Conservation (phyloP, 164 flowering plant genomes). For the Echeveria elegans region DNA sequence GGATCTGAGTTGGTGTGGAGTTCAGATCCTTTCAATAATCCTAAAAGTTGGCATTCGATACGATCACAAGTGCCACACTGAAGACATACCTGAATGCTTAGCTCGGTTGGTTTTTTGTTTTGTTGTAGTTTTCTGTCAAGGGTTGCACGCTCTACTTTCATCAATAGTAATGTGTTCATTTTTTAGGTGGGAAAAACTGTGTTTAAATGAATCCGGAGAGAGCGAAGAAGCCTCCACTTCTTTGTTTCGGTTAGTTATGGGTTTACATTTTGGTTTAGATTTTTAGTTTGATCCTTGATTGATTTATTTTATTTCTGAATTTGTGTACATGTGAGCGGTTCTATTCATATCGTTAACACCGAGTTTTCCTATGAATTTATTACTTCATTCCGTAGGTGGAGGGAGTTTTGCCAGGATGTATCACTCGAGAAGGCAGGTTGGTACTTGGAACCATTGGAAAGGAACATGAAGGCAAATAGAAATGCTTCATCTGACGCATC, state of each 20-base stretch:
- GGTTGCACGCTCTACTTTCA: background rate
- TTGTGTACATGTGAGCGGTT: background rate
- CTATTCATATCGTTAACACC: background rate
- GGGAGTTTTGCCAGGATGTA: conserved; percentile 69
- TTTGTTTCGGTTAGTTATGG: conserved; percentile 1
- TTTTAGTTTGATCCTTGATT: background rate
- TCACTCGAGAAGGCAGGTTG: conserved; percentile 73
- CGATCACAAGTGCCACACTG: conserved; percentile 9
- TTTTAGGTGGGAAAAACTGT: background rate
- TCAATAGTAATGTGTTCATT: background rate
- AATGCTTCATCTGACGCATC: conserved; percentile 17
- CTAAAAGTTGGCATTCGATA: conserved; percentile 19
- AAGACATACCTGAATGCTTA: conserved; percentile 39
- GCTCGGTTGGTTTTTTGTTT: conserved; percentile 57
- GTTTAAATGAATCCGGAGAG: background rate
- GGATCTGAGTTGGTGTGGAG: conserved; percentile 71
- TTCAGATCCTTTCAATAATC: conserved; percentile 43
- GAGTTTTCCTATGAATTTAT: background rate
- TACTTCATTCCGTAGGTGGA: conserved; percentile 50
- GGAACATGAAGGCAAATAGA: conserved; percentile 8
- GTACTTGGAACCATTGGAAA: conserved; percentile 34
- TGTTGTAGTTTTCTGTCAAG: background rate
- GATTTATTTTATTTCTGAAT: background rate
- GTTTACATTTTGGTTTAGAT: background rate
- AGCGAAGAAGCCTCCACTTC: conserved; percentile 4